Evolutionary conservation across 768 basidiomycete genomes (phyloP).

Genomic region (Macrolepiota fuliginosa): DNA sequence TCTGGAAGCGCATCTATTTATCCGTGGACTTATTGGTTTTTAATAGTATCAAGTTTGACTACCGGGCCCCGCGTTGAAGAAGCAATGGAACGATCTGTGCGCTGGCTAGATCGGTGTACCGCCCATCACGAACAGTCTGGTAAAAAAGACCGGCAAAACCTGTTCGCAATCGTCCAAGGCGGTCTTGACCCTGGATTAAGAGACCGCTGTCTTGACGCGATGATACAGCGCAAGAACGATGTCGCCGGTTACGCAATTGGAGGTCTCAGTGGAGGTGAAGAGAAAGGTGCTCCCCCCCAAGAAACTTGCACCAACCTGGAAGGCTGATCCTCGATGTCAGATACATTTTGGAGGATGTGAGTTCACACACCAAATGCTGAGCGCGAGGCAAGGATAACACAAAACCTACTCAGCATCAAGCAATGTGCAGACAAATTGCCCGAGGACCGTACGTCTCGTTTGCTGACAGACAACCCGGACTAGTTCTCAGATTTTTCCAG

Average conservation of each 20-base stretch:
- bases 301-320: neutral
- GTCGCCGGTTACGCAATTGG: constrained; percentile 93
- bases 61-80: constrained; percentile 80
- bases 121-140: constrained; percentile 69
- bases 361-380: neutral
- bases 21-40: neutral
- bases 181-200: constrained; percentile 73
- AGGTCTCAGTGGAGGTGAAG: constrained; percentile 88
- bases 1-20: constrained; percentile 12
- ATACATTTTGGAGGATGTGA: constrained; percentile 84
- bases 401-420: constrained; percentile 52
- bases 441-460: constrained; percentile 57
- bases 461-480: neutral
- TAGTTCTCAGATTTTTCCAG: constrained; percentile 33
- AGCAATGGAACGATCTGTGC: constrained; percentile 84
- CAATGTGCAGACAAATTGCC: constrained; percentile 81
- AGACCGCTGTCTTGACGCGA: constrained; percentile 75
- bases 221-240: constrained; percentile 71
- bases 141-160: constrained; percentile 64
- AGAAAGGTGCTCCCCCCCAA: constrained; percentile 58
- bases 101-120: constrained; percentile 91
- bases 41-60: constrained; percentile 73
- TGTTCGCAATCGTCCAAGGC: constrained; percentile 92
- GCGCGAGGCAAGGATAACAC: neutral
- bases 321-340: constrained; percentile 30